phyloP scores from a whole-genome alignment of 2,329 filamentous ascomycete species.

The Hymenotorrendiella dingleyae region DNA sequence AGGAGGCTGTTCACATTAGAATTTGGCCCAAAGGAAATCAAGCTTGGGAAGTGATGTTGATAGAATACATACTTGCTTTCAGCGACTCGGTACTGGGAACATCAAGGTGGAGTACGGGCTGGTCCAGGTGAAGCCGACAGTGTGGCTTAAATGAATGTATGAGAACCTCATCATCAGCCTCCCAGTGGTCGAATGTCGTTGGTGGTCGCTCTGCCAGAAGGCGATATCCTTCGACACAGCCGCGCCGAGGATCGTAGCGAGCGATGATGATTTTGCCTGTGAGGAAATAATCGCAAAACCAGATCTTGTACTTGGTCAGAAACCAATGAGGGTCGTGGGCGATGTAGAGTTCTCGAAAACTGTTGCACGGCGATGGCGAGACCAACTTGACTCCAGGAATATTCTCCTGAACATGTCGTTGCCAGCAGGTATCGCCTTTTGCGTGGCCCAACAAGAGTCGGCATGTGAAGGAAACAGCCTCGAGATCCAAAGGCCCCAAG shows the following conservation, averaged over 20 bases:
- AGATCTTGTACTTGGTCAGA: conserved; percentile 70
- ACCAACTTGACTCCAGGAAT: conserved; percentile 51
- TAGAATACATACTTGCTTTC: background rate
- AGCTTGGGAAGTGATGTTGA: conserved; percentile 6
- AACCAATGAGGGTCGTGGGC: conserved; percentile 82
- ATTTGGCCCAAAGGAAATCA: conserved; percentile 13
- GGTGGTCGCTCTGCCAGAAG: conserved; percentile 59
- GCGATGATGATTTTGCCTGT: conserved; percentile 69
- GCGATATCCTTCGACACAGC: conserved; percentile 75
- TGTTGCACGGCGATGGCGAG: conserved; percentile 51
- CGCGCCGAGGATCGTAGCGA: conserved; percentile 68
- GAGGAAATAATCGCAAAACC: conserved; percentile 73
- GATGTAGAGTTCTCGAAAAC: conserved; percentile 66
- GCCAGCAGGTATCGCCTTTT: conserved; percentile 66
- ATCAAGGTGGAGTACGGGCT: conserved; percentile 59
- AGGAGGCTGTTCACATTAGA: too few relatives aligned
- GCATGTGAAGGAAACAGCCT: conserved; percentile 54
- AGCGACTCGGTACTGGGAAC: conserved; percentile 12
- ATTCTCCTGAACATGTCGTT: conserved; percentile 60
- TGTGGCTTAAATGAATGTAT: conserved; percentile 68
- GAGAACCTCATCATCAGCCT: conserved; percentile 56
- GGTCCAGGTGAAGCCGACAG: conserved; percentile 67
- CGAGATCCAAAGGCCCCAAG: conserved; percentile 60
- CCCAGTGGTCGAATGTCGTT: conserved; percentile 56
- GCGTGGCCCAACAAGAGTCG: conserved; percentile 53